Base-by-base conservation (phyloP, 257 asterid genomes). In the Solanum gandarillasii region DNA sequence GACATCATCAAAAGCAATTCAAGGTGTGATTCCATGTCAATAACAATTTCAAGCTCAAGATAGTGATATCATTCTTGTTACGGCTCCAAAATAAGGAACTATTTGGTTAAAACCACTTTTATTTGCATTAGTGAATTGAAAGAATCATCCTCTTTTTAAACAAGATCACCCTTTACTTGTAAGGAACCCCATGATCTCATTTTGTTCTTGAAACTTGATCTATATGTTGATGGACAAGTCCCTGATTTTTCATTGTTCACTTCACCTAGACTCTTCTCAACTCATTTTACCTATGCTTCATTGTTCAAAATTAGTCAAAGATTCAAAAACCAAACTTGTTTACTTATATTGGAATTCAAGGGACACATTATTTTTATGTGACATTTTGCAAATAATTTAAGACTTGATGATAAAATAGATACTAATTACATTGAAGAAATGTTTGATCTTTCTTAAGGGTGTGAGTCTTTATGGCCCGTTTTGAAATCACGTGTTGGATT, bases 21-120 rank as follows among this genome's bases (percentile, higher is more conserved):
- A 89, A 41, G 94, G 88, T 12, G 79, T 89, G 0, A 43, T 93
- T 68, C 13, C 92, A 43, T 89, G 88, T 79, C 91, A 91, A n/a
- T 62, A 88, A 5, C 88, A 90, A 82, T 94, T 94, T 84, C 83
- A 74, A 16, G 83, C 87, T 23, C 89, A 84, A 87, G 34, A 46
- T 4, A 48, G 86, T 29, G 95, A 94, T 76, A 25, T 92, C 58
- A 62, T 93, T 18, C 93, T 92, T 23, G 91, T 88, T 16, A 89
- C 94, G 60, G 46, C 89, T 34, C 93, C 95, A 12, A 94, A 93
- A 88, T 94, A 93, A 14, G 95, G 91, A 27, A 16, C 2, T 5
- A 4, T n/a, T 35, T 72, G 29, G 6, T 52, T 52, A 52, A 83
- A 2, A 48, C 0, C 60, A 48, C 29, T 86, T 41, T 6, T 83